Evolutionary conservation across 345 rosid species (phyloP).

Genomic region (Geranium rotundifolium): DNA sequence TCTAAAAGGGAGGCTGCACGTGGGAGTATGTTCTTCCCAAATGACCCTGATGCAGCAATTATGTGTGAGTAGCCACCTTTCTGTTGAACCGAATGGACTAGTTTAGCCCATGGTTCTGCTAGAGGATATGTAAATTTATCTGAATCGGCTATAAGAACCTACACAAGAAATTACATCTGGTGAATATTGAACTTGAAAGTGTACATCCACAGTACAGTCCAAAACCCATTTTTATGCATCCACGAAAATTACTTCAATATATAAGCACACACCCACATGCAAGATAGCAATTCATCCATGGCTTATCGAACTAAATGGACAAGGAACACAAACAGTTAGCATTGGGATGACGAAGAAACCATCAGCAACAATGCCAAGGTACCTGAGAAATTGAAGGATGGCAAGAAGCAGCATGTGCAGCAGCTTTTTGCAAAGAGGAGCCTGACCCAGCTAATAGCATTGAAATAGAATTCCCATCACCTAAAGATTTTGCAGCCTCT

Average conservation of each 20-base stretch:
- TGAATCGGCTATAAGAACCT: conserved; percentile 92
- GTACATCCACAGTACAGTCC: not conserved
- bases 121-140: conserved; percentile 51
- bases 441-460: conserved; percentile 83
- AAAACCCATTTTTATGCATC: not conserved
- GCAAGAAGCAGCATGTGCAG: conserved; percentile 55
- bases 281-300: not conserved
- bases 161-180: conserved; percentile 9
- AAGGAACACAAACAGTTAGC: not conserved
- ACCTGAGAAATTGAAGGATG: conserved; percentile 80
- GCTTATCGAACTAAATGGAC: not conserved
- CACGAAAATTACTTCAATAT: not conserved
- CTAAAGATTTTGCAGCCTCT: conserved; percentile 56
- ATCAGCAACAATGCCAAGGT: not conserved
- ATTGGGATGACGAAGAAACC: not conserved
- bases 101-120: conserved; percentile 88
- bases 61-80: conserved; percentile 63
- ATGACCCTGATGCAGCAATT: conserved; percentile 66
- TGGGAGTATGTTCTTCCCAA: conserved; percentile 80
- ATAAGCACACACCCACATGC: not conserved
- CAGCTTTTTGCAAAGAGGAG: conserved; percentile 62
- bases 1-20: conserved; percentile 90
- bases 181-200: not conserved
- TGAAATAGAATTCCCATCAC: conserved; percentile 44
- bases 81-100: conserved; percentile 63